Evolutionary conservation across 2,329 filamentous ascomycete genomes (phyloP).

Genomic region (Diaporthe caulivora): DNA sequence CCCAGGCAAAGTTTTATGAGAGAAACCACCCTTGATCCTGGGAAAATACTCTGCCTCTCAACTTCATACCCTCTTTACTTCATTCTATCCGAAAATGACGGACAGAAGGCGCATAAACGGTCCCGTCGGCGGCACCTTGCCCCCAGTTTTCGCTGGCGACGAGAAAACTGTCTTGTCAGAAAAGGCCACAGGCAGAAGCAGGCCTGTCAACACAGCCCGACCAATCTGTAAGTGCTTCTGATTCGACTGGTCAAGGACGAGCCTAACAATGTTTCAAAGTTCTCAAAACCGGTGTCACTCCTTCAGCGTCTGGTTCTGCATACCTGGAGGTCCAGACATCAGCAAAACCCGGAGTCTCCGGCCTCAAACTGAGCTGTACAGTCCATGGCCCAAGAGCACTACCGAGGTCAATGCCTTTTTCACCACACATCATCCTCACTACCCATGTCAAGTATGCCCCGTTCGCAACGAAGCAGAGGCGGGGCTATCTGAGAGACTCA

Average conservation of each 20-base stretch:
- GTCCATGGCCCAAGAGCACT: constrained; percentile 94
- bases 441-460: constrained; percentile 97
- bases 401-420: constrained; percentile 90
- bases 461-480: constrained; percentile 85
- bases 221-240: constrained; percentile 80
- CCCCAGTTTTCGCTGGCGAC: constrained; percentile 70
- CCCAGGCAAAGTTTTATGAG: not conserved
- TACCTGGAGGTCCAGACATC: constrained; percentile 78
- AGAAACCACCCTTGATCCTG: not conserved
- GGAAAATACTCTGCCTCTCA: not conserved
- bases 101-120: constrained; percentile 94
- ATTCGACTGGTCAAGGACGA: constrained; percentile 6
- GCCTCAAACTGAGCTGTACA: constrained; percentile 91
- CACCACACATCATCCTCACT: constrained; percentile 89
- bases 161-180: constrained; percentile 58
- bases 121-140: constrained; percentile 80
- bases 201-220: constrained; percentile 78
- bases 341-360: constrained; percentile 56
- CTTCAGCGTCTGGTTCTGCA: constrained; percentile 92
- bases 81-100: constrained; percentile 69
- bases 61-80: too few species aligned
- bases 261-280: constrained; percentile 62
- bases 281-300: constrained; percentile 90
- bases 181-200: constrained; percentile 61
- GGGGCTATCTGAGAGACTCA: constrained; percentile 87